Base-by-base conservation (phyloP, 129 eudicot genomes). In the Logfia minima region DNA sequence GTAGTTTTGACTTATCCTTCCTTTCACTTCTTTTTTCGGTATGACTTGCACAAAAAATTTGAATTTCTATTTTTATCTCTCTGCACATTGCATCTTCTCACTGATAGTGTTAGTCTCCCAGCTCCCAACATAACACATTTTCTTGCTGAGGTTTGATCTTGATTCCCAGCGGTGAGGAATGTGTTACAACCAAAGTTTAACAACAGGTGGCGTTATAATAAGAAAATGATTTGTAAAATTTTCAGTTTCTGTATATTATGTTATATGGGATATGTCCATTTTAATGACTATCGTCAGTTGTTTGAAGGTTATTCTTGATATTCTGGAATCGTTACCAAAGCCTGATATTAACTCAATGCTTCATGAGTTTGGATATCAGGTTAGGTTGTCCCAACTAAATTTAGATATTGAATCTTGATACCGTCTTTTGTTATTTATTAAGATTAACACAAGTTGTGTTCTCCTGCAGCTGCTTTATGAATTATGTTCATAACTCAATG, bases 301-400 rank as follows among this genome's bases (percentile, higher is more conserved):
- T 87, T 86, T 94, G 84, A 94, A 89, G 90, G 96, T 94, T 78
- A 83, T 94, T 76, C 96, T 94, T 79, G 32, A 31, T 31, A 31
- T 26, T 26, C 28, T 1, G n/a, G n/a, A n/a, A n/a, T n/a, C n/a
- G n/a, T n/a, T n/a, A n/a, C n/a, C n/a, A n/a, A n/a, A n/a, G n/a
- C n/a, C n/a, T n/a, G n/a, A 87, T 39, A 78, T 82, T 65, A 91
- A 94, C 88, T 85, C 88, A 9, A 72, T 88, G 86, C 93, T 91
- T 80, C 96, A 91, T 72, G 99, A 91, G 85, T 94, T 94, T 82
- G 96, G 97, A 74, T 89, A 89, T 76, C 97, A 91, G 99, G 99
- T 94, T 80, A 51, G 75, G 48, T 17, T 53, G 18, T 78, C 68
- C 37, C 34, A 32, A 55, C 69, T 70, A 45, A 13, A 65, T 45